These are phyloP conservation scores for Aspergillus leporis DNA, from an alignment of 495 filamentous ascomycete species.

Conservation along the genomic window DNA sequence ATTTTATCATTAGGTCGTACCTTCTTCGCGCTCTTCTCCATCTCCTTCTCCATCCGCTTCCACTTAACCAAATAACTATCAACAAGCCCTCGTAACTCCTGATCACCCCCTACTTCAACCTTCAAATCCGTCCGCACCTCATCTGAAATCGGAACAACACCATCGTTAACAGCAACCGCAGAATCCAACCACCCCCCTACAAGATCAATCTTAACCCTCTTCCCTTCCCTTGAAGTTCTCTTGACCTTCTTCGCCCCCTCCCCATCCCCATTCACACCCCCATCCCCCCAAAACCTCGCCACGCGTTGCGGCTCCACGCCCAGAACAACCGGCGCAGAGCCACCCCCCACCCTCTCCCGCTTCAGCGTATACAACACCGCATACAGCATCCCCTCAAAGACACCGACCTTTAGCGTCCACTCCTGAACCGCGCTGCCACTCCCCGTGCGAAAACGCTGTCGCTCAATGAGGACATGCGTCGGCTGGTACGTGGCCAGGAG, in stretches of 20 bases:
- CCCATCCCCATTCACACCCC: slow-evolving; percentile 15
- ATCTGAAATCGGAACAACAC: too few species aligned
- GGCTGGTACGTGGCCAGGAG: slow-evolving; percentile 53
- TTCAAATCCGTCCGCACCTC: neutral
- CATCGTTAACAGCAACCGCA: neutral
- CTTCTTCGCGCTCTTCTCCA: neutral
- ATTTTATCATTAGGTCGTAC: too few species aligned
- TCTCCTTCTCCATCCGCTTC: slow-evolving; percentile 21
- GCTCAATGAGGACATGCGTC: slow-evolving; percentile 81
- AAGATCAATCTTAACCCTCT: slow-evolving; percentile 66
- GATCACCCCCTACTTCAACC: neutral
- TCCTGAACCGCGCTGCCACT: slow-evolving; percentile 68
- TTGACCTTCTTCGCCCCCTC: slow-evolving; percentile 28
- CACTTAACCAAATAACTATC: slow-evolving; percentile 49
- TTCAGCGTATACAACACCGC: slow-evolving; percentile 65
- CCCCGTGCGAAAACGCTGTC: slow-evolving; percentile 78
- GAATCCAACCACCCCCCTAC: slow-evolving; percentile 49
- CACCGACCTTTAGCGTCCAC: slow-evolving; percentile 90
- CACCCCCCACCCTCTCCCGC: slow-evolving; percentile 33
- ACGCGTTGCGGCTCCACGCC: slow-evolving; percentile 45
- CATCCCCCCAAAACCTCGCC: slow-evolving; percentile 40
- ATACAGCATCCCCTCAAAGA: slow-evolving; percentile 87
- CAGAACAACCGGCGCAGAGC: slow-evolving; percentile 27
- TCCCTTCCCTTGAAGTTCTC: slow-evolving; percentile 38
- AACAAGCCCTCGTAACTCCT: slow-evolving; percentile 36